Conservation (phyloP, 78 protist genomes). For the Speleostelium caveatum region DNA sequence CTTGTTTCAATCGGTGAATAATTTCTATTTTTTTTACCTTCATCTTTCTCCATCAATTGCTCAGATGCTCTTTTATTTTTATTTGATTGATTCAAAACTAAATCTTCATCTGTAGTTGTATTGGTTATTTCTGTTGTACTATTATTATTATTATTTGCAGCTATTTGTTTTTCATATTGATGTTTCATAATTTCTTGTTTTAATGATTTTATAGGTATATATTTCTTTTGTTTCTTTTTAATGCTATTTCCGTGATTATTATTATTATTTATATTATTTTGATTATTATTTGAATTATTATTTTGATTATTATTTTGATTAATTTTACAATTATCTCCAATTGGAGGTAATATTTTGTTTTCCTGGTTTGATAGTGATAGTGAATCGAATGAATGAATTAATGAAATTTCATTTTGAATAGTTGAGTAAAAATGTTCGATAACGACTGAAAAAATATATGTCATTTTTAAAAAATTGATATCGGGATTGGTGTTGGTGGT, state of each 20-base stretch:
- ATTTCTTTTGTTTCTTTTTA: too few relatives aligned
- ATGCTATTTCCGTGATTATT: too few relatives aligned
- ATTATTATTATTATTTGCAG: neutral
- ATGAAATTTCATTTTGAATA: constrained; percentile 3
- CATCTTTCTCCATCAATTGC: too few relatives aligned
- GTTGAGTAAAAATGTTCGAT: neutral
- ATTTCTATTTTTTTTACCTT: too few relatives aligned
- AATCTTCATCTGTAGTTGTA: neutral
- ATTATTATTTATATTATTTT: too few relatives aligned
- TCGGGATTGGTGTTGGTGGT: neutral
- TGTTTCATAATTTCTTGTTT: neutral
- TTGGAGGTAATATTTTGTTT: neutral
- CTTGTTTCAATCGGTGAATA: too few relatives aligned
- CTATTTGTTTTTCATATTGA: neutral
- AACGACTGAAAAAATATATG: constrained; percentile 13
- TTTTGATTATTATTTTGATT: too few relatives aligned
- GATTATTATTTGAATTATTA: neutral
- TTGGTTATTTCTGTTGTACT: neutral
- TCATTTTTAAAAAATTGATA: neutral
- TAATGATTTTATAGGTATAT: too few relatives aligned
- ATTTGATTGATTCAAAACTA: too few relatives aligned
- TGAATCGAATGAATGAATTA: neutral
- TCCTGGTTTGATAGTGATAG: neutral
- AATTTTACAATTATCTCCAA: neutral
- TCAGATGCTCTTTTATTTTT: too few relatives aligned